Conservation (phyloP, 2,329 filamentous ascomycete genomes). For the Neurospora crassa region DNA sequence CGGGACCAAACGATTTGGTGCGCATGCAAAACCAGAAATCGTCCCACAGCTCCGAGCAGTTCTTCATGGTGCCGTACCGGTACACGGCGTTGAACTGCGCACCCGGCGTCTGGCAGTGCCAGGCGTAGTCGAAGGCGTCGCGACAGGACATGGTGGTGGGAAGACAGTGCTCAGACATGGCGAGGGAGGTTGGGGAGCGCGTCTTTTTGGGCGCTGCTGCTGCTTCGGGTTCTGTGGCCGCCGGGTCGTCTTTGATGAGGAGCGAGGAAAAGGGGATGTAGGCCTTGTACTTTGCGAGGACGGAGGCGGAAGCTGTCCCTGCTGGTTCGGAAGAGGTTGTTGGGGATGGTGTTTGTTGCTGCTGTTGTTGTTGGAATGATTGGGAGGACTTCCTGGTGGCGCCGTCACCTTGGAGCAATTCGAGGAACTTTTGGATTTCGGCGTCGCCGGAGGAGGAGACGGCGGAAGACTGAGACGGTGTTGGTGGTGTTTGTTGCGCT, state of each 20-base stretch:
- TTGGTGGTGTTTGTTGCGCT: conserved; percentile 5
- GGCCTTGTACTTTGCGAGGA: background rate
- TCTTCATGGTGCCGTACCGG: conserved; percentile 66
- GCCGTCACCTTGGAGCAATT: conserved; percentile 31
- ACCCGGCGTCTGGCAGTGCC: conserved; percentile 85
- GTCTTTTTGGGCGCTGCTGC: conserved; percentile 2
- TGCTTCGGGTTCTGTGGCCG: conserved; percentile 2
- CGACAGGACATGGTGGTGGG: conserved; percentile 82
- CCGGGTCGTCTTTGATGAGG: conserved; percentile 3
- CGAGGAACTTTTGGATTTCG: conserved; percentile 46
- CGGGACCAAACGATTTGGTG: conserved; percentile 51
- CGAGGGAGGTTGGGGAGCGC: conserved; percentile 34
- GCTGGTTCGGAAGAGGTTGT: conserved; percentile 10
- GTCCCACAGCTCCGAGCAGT: conserved; percentile 78
- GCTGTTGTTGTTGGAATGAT: conserved; percentile 4
- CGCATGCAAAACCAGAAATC: conserved; percentile 99
- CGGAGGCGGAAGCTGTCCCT: conserved; percentile 7
- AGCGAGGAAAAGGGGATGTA: conserved; percentile 4
- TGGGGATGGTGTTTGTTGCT: conserved; percentile 15
- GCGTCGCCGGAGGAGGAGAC: conserved; percentile 28
- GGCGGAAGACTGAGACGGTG: conserved; percentile 11
- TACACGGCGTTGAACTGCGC: conserved; percentile 91
- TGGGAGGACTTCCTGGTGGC: conserved; percentile 11
- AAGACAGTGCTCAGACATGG: conserved; percentile 54
- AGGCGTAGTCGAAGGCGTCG: conserved; percentile 82